Evolutionary conservation across 306 rosid species (phyloP).

Genomic region (Mimosa bimucronata): DNA sequence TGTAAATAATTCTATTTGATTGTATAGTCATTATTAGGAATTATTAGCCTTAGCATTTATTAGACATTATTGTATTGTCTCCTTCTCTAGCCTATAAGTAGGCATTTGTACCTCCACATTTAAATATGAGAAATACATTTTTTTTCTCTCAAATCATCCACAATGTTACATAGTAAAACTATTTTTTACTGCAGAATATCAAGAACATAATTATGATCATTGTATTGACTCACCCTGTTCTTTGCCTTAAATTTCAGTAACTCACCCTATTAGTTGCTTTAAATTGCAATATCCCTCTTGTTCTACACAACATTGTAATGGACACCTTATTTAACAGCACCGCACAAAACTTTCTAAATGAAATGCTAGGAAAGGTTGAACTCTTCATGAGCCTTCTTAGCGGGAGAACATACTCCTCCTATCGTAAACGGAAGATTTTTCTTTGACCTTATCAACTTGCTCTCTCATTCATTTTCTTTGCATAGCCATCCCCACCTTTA

Average conservation of each 20-base stretch:
- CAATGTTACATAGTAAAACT: background rate
- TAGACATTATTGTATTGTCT: too few relatives aligned
- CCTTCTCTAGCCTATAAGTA: too few relatives aligned
- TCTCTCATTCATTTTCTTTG: background rate
- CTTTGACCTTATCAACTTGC: background rate
- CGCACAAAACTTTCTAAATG: background rate
- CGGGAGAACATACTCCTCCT: background rate
- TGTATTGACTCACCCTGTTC: background rate
- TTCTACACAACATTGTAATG: background rate
- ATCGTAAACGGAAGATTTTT: background rate
- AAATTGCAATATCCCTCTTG: background rate
- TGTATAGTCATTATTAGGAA: too few relatives aligned
- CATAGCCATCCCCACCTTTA: background rate
- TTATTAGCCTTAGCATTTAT: too few relatives aligned
- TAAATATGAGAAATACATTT: too few relatives aligned
- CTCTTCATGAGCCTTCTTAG: background rate
- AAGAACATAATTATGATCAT: conserved; percentile 2
- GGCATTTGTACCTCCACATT: too few relatives aligned
- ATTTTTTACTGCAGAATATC: background rate
- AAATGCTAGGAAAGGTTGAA: background rate
- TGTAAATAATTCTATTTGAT: too few relatives aligned
- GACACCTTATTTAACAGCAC: background rate
- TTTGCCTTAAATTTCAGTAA: background rate
- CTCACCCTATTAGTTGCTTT: background rate
- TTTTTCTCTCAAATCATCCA: too few relatives aligned